Conservation (phyloP, 345 rosid species). For the Euphorbia peplus region DNA sequence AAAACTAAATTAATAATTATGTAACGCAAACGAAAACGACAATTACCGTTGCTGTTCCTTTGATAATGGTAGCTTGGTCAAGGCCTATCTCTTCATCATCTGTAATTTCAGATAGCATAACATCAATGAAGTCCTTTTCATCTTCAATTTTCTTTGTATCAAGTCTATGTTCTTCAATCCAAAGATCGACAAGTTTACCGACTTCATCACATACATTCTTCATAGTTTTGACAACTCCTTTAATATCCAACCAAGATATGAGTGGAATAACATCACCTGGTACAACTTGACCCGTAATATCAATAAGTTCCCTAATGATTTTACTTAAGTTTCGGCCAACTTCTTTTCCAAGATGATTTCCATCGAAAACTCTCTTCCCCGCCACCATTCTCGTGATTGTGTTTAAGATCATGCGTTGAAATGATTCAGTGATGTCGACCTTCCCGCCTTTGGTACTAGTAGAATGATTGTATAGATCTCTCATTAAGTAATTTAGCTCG, state of each 20-base stretch:
- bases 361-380: slow-evolving; percentile 21
- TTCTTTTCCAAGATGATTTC: background rate
- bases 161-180: slow-evolving; percentile 31
- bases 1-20: too few species aligned
- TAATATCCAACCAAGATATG: slow-evolving; percentile 26
- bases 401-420: slow-evolving; percentile 11
- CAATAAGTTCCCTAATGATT: slow-evolving; percentile 25
- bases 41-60: slow-evolving; percentile 20
- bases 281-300: background rate
- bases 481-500: slow-evolving; percentile 14
- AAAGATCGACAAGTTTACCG: slow-evolving; percentile 21
- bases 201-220: slow-evolving; percentile 20
- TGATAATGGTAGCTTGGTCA: slow-evolving; percentile 11
- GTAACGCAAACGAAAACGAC: too few species aligned
- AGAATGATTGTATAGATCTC: slow-evolving; percentile 4
- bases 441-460: background rate
- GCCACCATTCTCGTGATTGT: slow-evolving; percentile 19
- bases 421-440: background rate
- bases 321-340: slow-evolving; percentile 14
- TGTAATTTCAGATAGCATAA: slow-evolving; percentile 14
- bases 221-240: slow-evolving; percentile 13
- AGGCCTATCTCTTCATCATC: slow-evolving; percentile 10
- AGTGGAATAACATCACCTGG: slow-evolving; percentile 30
- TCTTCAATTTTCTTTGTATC: background rate
- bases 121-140: slow-evolving; percentile 15